These are phyloP conservation scores for Chlorella sp. DNA, from an alignment of 139 green algal genomes.

Conservation along the genomic window DNA sequence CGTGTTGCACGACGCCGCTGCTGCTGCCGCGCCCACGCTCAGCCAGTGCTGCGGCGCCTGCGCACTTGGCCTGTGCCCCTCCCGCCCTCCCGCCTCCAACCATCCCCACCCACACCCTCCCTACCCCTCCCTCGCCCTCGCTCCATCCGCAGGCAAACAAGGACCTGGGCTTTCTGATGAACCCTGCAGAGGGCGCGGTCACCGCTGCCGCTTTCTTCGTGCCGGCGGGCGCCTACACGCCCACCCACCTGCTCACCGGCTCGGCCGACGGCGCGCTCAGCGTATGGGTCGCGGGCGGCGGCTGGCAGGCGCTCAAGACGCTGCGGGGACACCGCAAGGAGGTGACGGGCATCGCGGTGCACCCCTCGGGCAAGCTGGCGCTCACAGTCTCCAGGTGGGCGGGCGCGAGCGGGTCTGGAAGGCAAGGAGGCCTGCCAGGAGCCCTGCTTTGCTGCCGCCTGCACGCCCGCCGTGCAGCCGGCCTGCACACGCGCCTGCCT, in stretches of 20 bases:
- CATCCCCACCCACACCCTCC: too few species aligned
- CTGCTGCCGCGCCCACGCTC: too few species aligned
- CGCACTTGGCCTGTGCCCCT: too few species aligned
- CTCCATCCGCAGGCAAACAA: constrained; percentile 36
- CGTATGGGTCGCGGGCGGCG: constrained; percentile 69
- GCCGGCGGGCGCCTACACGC: constrained; percentile 33
- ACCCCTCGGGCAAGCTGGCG: constrained; percentile 73
- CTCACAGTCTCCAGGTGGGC: constrained; percentile 65
- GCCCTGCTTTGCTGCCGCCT: neutral
- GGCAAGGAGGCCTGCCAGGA: neutral
- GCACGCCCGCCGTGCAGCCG: too few species aligned
- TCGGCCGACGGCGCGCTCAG: constrained; percentile 75
- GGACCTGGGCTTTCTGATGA: constrained; percentile 85
- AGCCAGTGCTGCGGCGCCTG: too few species aligned
- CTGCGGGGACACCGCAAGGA: constrained; percentile 61
- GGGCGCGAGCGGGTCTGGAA: constrained; percentile 6
- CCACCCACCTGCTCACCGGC: constrained; percentile 82
- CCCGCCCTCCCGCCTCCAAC: too few species aligned
- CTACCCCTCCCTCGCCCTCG: too few species aligned
- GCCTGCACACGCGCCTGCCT: too few species aligned
- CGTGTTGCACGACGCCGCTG: too few species aligned
- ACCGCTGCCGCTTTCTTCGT: constrained; percentile 69
- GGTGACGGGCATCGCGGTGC: constrained; percentile 70
- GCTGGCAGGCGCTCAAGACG: constrained; percentile 80
- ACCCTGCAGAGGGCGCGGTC: constrained; percentile 77